phyloP scores from a whole-genome alignment of 1,139 yeast genomes.

The Saccharomycopsis hybrid region DNA sequence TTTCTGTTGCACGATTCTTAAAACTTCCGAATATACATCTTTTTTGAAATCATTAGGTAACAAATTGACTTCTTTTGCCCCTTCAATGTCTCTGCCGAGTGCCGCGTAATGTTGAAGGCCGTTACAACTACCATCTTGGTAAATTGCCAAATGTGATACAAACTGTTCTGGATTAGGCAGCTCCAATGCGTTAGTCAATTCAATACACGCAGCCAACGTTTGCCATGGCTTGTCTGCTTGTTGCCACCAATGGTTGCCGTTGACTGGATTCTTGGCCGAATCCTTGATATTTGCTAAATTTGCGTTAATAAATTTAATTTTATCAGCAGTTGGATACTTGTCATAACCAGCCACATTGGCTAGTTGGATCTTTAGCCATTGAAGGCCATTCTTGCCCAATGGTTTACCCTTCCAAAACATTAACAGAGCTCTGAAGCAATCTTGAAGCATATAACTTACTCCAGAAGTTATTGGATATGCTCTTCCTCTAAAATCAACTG shows the following conservation, averaged over 20 bases:
- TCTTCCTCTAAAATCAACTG: conserved; percentile 55
- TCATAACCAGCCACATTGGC: conserved; percentile 65
- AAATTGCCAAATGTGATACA: conserved; percentile 54
- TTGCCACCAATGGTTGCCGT: conserved; percentile 48
- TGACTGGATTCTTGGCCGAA: conserved; percentile 46
- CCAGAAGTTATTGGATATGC: conserved; percentile 40
- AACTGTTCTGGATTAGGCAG: conserved; percentile 46
- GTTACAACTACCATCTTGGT: conserved; percentile 72
- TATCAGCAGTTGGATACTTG: conserved; percentile 48
- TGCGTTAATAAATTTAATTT: conserved; percentile 45
- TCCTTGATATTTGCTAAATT: conserved; percentile 42
- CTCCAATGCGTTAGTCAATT: conserved; percentile 47
- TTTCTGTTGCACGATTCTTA: conserved; percentile 37
- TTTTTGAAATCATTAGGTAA: conserved; percentile 52
- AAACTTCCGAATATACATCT: conserved; percentile 58
- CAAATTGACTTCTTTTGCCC: conserved; percentile 62
- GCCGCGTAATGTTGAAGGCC: conserved; percentile 77
- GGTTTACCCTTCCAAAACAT: conserved; percentile 60
- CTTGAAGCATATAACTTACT: conserved; percentile 56
- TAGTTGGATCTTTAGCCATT: conserved; percentile 61
- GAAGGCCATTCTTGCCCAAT: conserved; percentile 49
- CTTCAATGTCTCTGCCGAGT: conserved; percentile 62
- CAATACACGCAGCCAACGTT: conserved; percentile 56
- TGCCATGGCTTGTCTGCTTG: conserved; percentile 68
- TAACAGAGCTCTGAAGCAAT: conserved; percentile 54